Evolutionary conservation across 2,329 filamentous ascomycete genomes (phyloP), one percentile per base, ranked within the genome.

Genomic region (Nigrospora sphaerica): DNA sequence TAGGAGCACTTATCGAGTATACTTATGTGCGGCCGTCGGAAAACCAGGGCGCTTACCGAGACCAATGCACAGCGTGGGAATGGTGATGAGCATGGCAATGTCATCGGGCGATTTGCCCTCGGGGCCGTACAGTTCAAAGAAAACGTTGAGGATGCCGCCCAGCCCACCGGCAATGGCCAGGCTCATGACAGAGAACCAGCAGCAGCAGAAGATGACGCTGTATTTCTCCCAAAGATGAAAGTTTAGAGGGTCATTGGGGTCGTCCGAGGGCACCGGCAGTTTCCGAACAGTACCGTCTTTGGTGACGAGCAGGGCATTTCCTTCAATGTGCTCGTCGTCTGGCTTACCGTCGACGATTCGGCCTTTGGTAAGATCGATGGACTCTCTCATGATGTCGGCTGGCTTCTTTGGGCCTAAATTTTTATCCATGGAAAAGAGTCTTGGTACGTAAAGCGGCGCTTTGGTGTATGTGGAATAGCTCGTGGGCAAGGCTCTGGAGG

Each of bases 81-180:
- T 62, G 0, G 63, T 68, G 1, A 61, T 54, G n/a, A 69, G 47
- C 51, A 62, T 60, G 38, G 62, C 58, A 2, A 66, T 54, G 12
- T 68, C 46, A 4, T 51, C 45, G 12, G 48, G 33, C 5, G 54
- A 39, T 23, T 55, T 52, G 34, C 65, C 51, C 45, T 50, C 45
- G 3, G 56, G 52, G 1, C 47, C 46, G 41, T 68, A 68, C 9
- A 63, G 49, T 38, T 54, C 49, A 28, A 65, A 56, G 46, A 68
- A 65, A 14, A 59, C 53, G 1, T 54, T 54, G 12, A 69, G 53
- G 32, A 68, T 63, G 0, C 64, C 54, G 3, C 66, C 74, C 5
- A 77, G 62, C 46, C 74, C 74, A 58, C 74, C 72, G 39, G 76
- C 67, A 42, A 77, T 66, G 35, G 73, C 66, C 16, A 77, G 47